Percentiles rank a stretch among this genome's conserved stretches.
These are phyloP conservation scores for Colletotrichum gigasporum DNA, from an alignment of 2,329 filamentous ascomycete species.

Conservation along the genomic window DNA sequence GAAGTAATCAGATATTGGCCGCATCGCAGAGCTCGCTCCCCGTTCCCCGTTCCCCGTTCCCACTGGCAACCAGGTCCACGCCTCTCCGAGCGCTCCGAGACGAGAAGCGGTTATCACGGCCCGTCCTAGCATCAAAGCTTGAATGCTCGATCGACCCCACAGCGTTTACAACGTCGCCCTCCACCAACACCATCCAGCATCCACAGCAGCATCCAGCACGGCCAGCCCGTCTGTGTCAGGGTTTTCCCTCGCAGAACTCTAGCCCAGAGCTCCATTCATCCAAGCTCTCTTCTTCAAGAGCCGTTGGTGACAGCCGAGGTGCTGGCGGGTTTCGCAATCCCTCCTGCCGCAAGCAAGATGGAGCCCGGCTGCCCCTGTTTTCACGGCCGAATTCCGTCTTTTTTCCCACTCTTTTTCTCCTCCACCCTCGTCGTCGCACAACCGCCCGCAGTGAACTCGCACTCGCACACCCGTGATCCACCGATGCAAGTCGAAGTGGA, in stretches of 20 bases:
- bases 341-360: not conserved
- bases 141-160: conserved; percentile 17
- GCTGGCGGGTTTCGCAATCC: conserved; percentile 15
- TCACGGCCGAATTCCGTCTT: conserved; percentile 28
- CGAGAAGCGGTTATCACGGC: conserved; percentile 11
- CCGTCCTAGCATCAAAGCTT: conserved; percentile 29
- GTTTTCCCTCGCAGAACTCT: not conserved
- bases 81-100: conserved; percentile 25
- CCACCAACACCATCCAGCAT: not conserved
- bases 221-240: not conserved
- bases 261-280: not conserved
- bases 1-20: too few relatives aligned
- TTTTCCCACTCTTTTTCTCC: not conserved
- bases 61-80: not conserved
- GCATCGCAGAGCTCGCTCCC: too few relatives aligned
- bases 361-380: not conserved
- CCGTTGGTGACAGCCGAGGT: conserved; percentile 8
- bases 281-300: conserved; percentile 2
- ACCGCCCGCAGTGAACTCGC: too few relatives aligned
- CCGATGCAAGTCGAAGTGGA: too few relatives aligned
- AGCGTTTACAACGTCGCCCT: not conserved
- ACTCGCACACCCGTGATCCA: too few relatives aligned
- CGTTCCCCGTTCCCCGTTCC: not conserved
- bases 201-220: not conserved
- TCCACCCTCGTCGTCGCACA: not conserved